These are phyloP conservation scores for Cylindrodendrum hubeiense DNA, from an alignment of 2,329 filamentous ascomycete genomes.

Conservation along the genomic window DNA sequence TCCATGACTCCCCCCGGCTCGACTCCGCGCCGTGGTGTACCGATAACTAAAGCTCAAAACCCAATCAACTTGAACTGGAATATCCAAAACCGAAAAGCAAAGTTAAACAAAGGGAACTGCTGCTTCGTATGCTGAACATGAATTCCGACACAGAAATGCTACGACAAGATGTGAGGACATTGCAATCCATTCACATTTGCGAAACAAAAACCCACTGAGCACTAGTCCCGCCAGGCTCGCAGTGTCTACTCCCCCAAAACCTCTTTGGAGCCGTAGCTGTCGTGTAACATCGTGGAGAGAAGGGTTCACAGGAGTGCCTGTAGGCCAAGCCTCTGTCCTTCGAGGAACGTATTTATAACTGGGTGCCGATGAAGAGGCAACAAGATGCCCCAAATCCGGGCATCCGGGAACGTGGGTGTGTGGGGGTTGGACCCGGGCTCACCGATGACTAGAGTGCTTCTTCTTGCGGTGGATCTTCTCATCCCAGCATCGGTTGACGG, in stretches of 20 bases:
- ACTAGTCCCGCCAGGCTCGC: constrained; percentile 1
- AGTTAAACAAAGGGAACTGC: constrained; percentile 11
- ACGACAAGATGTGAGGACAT: neutral
- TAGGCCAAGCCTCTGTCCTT: constrained; percentile 31
- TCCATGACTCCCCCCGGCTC: constrained; percentile 11
- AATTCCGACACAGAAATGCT: constrained; percentile 8
- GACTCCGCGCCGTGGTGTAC: constrained; percentile 6
- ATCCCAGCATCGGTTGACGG: constrained; percentile 64
- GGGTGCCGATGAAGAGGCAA: constrained; percentile 36
- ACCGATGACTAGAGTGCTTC: constrained; percentile 37
- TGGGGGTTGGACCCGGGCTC: constrained; percentile 23
- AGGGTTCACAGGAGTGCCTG: constrained; percentile 36
- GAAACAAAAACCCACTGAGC: constrained; percentile 1
- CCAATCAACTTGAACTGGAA: constrained; percentile 5
- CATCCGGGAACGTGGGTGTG: constrained; percentile 43
- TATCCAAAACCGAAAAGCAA: constrained; percentile 21
- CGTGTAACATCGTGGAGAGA: constrained; percentile 31
- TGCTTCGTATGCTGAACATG: constrained; percentile 21
- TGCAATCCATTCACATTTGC: constrained; percentile 1
- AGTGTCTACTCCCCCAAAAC: neutral
- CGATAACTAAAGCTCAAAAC: neutral
- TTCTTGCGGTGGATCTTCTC: constrained; percentile 56
- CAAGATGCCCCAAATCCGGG: constrained; percentile 31
- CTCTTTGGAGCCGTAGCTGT: constrained; percentile 17
- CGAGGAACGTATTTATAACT: constrained; percentile 49